phyloP scores from a whole-genome alignment of 2,329 filamentous ascomycete species.

The Trichoderma endophyticum region DNA sequence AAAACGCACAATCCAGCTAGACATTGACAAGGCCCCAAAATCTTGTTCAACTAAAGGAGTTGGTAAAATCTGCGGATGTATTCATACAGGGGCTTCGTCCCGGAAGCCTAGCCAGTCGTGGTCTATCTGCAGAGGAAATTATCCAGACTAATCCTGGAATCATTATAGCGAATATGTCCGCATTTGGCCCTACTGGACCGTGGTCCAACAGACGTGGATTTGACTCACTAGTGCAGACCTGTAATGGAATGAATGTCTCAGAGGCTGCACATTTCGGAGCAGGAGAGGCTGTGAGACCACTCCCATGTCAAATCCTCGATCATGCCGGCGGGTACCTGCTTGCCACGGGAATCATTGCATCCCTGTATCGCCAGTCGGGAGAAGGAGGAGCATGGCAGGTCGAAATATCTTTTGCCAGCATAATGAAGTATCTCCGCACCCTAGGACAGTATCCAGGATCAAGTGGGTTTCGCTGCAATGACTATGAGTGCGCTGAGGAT shows the following conservation, averaged over 20 bases:
- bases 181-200: constrained; percentile 45
- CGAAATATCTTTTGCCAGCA: constrained; percentile 49
- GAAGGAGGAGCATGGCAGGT: constrained; percentile 46
- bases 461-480: not conserved
- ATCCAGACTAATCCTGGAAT: constrained; percentile 38
- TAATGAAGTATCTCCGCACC: constrained; percentile 51
- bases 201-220: constrained; percentile 45
- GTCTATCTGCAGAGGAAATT: constrained; percentile 34
- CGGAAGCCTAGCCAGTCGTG: constrained; percentile 47
- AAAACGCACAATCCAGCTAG: constrained; percentile 58
- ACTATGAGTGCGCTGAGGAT: not conserved
- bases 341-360: constrained; percentile 48
- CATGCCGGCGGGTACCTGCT: constrained; percentile 53
- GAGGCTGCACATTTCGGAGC: constrained; percentile 45
- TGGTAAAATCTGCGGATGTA: constrained; percentile 57
- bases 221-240: constrained; percentile 49
- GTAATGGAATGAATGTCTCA: constrained; percentile 50
- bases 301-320: constrained; percentile 53
- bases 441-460: constrained; percentile 44
- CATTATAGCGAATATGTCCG: constrained; percentile 48
- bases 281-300: constrained; percentile 37
- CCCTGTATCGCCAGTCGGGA: constrained; percentile 43
- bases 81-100: constrained; percentile 62
- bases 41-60: constrained; percentile 48
- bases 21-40: constrained; percentile 51